These are phyloP conservation scores for Coemansia sp. DNA, from an alignment of 192 early-diverging fungal genomes.

Conservation along the genomic window DNA sequence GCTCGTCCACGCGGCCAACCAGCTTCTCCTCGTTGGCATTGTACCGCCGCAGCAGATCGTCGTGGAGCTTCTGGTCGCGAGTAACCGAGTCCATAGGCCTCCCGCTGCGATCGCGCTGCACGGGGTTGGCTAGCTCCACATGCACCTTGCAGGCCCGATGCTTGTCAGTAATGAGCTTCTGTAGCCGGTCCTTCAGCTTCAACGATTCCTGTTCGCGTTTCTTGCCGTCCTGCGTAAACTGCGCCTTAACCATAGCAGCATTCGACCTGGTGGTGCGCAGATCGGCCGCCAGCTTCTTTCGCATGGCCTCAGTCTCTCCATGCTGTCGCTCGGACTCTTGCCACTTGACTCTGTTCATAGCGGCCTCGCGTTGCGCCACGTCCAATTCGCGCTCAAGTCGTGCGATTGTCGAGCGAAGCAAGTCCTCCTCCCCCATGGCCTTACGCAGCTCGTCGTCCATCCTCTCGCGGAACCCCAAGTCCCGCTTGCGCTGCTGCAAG, in stretches of 20 bases:
- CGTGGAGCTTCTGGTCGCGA: constrained; percentile 20
- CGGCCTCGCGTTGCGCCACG: constrained; percentile 36
- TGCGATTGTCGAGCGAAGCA: constrained; percentile 20
- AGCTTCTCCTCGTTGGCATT: constrained; percentile 21
- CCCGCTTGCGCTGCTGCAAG: constrained; percentile 27
- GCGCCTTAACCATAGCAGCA: constrained; percentile 26
- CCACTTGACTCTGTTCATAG: constrained; percentile 22
- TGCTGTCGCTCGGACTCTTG: constrained; percentile 26
- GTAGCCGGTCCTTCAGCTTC: constrained; percentile 45
- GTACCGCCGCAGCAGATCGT: constrained; percentile 37
- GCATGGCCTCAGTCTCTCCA: constrained; percentile 16
- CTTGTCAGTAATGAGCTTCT: constrained; percentile 49
- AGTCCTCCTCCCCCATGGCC: constrained; percentile 51
- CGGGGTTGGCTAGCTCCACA: constrained; percentile 36
- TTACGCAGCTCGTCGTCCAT: constrained; percentile 45
- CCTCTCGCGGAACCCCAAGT: constrained; percentile 39
- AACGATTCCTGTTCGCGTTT: constrained; percentile 46
- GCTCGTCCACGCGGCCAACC: constrained; percentile 10
- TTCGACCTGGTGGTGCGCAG: constrained; percentile 36
- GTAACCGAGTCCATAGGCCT: constrained; percentile 15
- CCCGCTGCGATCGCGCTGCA: constrained; percentile 26
- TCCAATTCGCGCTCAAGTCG: constrained; percentile 48
- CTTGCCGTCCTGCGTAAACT: constrained; percentile 46
- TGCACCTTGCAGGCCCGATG: constrained; percentile 23
- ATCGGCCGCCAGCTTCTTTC: constrained; percentile 27